Evolutionary conservation across 345 rosid species (phyloP), one percentile per base, ranked within the genome.

Genomic region (Eucalyptus cladocalyx): DNA sequence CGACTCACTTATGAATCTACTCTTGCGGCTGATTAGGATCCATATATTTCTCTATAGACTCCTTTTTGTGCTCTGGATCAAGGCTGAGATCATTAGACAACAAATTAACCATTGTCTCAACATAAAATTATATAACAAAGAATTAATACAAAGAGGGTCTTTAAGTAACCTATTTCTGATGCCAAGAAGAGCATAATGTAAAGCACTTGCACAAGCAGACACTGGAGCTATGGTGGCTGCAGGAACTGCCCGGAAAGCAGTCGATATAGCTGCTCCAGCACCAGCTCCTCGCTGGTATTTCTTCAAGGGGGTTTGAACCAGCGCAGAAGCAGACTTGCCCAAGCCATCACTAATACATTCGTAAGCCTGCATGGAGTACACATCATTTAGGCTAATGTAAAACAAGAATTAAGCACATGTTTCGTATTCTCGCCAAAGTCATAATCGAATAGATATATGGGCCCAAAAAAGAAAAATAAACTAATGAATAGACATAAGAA

Each of bases 41-140:
- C 89, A 94, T 91, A 92, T 98, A 98, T 90, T 98, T 98, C 94
- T 98, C 98, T 95, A 96, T 95, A n/a, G 98, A 98, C 91, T 98
- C 99, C 91, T 95, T 96, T 91, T 97, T 98, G 92, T 89, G 99
- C 89, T 95, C 98, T 86, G 98, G 98, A 93, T 98, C 98, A 90
- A 98, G 99, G 93, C 99, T 98, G 97, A 91, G 92, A 89, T 87
- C 86, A 93, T 88, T 40, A 65, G 53, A 40, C 85, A 11, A 40
- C 72, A 12, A 47, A 45, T 85, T 30, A 43, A 69, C 43, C 51
- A 62, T 83, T 54, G 72, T 83, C 48, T 45, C 53, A 48, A 37
- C 18, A 32, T 69, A 23, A 85, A 40, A 86, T 11, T n/a, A 15
- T 18, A 34, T 53, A 48, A 67, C 42, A 48, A 48, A 83, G 86